phyloP scores from a whole-genome alignment of 2,329 filamentous ascomycete genomes.

The Tolypocladium tundrense region DNA sequence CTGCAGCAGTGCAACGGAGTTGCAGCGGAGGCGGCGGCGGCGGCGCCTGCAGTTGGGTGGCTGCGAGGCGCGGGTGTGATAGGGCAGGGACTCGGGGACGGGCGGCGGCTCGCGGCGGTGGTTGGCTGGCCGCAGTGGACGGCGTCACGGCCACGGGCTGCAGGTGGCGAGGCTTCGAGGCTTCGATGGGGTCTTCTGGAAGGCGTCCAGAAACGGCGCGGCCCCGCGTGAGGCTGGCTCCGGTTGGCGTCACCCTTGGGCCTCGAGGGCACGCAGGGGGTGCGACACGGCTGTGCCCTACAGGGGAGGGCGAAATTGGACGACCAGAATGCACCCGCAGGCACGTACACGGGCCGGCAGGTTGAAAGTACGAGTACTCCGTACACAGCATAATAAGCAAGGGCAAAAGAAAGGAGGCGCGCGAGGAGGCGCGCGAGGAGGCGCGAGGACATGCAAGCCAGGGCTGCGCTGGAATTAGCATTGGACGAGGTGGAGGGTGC shows the following conservation, averaged over 20 bases:
- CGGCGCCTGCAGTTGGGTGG: background rate
- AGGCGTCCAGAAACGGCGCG: conserved; percentile 4
- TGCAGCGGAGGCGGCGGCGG: background rate
- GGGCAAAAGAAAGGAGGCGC: background rate
- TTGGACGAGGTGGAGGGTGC: background rate
- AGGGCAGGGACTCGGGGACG: background rate
- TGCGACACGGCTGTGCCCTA: background rate
- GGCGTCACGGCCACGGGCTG: background rate
- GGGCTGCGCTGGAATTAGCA: background rate
- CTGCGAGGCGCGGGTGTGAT: background rate
- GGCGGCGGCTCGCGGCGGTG: background rate
- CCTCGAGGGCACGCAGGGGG: background rate
- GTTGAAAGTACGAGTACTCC: background rate
- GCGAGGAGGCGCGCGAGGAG: no score
- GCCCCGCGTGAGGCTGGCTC: background rate
- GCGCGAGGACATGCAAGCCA: no score
- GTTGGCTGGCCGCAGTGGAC: background rate
- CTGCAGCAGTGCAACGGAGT: no score
- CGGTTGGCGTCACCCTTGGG: background rate
- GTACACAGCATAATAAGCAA: background rate
- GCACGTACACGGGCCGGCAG: background rate
- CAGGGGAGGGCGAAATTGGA: background rate
- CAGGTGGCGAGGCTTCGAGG: background rate
- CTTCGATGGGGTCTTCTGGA: conserved; percentile 4
- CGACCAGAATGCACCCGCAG: background rate